Conservation (phyloP, 73 alveolate species). For the Effrenium voratum region DNA sequence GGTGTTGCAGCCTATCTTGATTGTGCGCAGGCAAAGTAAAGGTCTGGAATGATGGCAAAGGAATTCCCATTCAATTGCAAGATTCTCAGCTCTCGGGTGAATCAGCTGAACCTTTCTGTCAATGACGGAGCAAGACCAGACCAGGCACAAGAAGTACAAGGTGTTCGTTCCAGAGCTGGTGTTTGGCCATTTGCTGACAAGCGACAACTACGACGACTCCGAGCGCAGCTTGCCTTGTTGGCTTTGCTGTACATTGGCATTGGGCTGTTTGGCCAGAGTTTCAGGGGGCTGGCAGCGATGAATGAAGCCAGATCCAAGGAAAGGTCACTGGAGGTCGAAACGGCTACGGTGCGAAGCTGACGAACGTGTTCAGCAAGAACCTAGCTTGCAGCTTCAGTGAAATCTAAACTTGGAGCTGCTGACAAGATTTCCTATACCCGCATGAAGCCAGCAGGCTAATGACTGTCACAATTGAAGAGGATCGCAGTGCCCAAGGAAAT, state of each 20-base stretch:
- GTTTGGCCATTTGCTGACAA: slow-evolving; percentile 96
- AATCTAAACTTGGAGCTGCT: too few relatives aligned
- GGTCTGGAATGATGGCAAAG: slow-evolving; percentile 56
- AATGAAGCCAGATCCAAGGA: not conserved
- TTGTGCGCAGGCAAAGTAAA: slow-evolving; percentile 7
- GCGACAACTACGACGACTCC: slow-evolving; percentile 98
- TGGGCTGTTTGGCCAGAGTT: not conserved
- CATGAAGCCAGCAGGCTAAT: too few relatives aligned
- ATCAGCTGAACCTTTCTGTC: slow-evolving; percentile 94
- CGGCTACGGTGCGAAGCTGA: slow-evolving; percentile 99
- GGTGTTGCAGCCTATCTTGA: not conserved
- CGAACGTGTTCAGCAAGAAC: slow-evolving; percentile 98
- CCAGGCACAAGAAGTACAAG: slow-evolving; percentile 96
- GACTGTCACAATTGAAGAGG: too few relatives aligned
- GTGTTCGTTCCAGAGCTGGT: slow-evolving; percentile 99
- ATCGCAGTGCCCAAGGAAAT: not conserved
- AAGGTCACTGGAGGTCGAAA: slow-evolving; percentile 88
- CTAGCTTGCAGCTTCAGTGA: slow-evolving; percentile 97
- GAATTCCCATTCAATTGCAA: slow-evolving; percentile 39
- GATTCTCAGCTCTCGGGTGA: not conserved
- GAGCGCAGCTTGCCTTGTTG: slow-evolving; percentile 62
- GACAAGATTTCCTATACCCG: too few relatives aligned
- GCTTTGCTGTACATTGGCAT: not conserved
- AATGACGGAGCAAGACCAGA: not conserved
- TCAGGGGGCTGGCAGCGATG: not conserved